These are phyloP conservation scores for Exophiala viscosa DNA, from an alignment of 2,329 filamentous ascomycete genomes.

Conservation along the genomic window DNA sequence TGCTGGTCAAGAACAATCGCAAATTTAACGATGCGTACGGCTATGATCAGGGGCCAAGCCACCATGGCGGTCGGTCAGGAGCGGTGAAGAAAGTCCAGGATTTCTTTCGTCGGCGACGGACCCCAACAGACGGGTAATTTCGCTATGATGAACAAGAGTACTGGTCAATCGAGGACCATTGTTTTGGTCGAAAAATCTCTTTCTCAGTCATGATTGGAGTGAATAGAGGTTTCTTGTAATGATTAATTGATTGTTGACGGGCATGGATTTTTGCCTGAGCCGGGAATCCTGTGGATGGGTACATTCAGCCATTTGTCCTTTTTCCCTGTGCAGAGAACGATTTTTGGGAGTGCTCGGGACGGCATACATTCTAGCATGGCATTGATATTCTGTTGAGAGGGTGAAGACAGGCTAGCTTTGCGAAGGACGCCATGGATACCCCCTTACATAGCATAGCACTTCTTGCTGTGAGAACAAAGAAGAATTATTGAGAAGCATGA, in stretches of 20 bases:
- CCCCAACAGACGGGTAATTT: slow-evolving; percentile 17
- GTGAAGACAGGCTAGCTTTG: not conserved
- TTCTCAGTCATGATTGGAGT: not conserved
- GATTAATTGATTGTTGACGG: slow-evolving; percentile 16
- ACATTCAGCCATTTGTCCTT: not conserved
- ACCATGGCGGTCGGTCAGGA: slow-evolving; percentile 77
- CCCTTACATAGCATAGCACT: slow-evolving; percentile 16
- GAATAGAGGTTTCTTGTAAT: slow-evolving; percentile 19
- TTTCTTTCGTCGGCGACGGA: slow-evolving; percentile 70
- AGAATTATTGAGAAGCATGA: too few species aligned
- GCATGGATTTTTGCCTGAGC: not conserved
- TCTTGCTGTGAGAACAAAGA: too few species aligned
- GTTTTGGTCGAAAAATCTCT: slow-evolving; percentile 1
- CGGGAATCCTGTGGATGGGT: not conserved
- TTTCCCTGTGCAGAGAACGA: not conserved
- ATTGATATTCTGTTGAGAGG: too few species aligned
- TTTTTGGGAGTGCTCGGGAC: too few species aligned
- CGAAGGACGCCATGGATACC: too few species aligned
- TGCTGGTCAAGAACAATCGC: slow-evolving; percentile 80
- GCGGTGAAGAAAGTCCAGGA: slow-evolving; percentile 95
- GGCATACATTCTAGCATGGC: too few species aligned
- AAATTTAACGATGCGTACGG: slow-evolving; percentile 87
- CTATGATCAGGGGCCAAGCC: slow-evolving; percentile 56
- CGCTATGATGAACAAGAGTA: slow-evolving; percentile 5
- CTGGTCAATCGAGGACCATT: not conserved